Percentiles rank a stretch among this genome's conserved stretches.
These are phyloP conservation scores for Pseudogymnoascus sp. DNA, from an alignment of 2,329 filamentous ascomycete species.

Conservation along the genomic window DNA sequence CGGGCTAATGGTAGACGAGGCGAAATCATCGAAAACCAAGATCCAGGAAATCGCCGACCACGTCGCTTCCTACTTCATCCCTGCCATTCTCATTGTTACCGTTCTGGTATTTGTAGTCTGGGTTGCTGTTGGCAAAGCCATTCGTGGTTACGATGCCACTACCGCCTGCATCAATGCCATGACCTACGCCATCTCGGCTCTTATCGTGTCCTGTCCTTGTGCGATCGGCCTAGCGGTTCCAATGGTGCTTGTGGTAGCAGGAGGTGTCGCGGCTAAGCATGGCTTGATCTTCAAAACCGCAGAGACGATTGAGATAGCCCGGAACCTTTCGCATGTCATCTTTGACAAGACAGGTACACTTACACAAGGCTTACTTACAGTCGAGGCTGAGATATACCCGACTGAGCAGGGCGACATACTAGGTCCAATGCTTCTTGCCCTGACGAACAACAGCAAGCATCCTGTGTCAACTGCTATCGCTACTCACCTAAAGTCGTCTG, in stretches of 20 bases:
- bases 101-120: constrained; percentile 54
- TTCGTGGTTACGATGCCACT: constrained; percentile 33
- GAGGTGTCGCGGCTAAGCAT: constrained; percentile 52
- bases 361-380: constrained; percentile 47
- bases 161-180: constrained; percentile 51
- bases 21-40: constrained; percentile 58
- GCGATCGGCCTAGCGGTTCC: constrained; percentile 63
- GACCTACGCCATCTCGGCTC: constrained; percentile 63
- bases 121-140: constrained; percentile 48
- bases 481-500: background rate
- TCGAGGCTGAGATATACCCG: constrained; percentile 32
- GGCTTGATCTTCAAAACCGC: constrained; percentile 65
- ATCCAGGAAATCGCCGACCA: constrained; percentile 60
- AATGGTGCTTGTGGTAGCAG: constrained; percentile 67
- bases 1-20: constrained; percentile 61
- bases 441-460: constrained; percentile 25
- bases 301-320: constrained; percentile 52
- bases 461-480: constrained; percentile 16
- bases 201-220: constrained; percentile 71
- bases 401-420: constrained; percentile 17
- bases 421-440: constrained; percentile 27
- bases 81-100: constrained; percentile 50
- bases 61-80: constrained; percentile 62
- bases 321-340: constrained; percentile 55
- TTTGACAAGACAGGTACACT: constrained; percentile 79